Percentiles rank a stretch among this genome's conserved stretches.
phyloP scores from a whole-genome alignment of 192 early-diverging fungal species.

The Podila horticola region DNA sequence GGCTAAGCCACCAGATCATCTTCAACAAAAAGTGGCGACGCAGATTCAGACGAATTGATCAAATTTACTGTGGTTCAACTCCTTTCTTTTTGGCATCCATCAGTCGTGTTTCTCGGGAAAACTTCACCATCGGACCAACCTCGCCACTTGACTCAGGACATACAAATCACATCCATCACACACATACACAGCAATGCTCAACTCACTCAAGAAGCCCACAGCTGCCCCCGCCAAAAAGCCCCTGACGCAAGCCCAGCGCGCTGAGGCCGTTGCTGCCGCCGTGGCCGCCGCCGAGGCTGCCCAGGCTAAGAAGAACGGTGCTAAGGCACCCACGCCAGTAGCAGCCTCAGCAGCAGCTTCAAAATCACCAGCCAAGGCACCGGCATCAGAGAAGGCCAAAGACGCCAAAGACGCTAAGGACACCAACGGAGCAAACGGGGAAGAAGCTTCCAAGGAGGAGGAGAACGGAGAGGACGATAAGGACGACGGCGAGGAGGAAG shows the following conservation, averaged over 20 bases:
- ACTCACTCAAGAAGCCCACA: constrained; percentile 41
- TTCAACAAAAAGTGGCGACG: not conserved
- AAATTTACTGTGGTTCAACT: not conserved
- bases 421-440: constrained; percentile 5
- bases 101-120: not conserved
- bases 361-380: constrained; percentile 5
- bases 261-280: constrained; percentile 32
- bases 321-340: constrained; percentile 26
- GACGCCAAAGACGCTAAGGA: constrained; percentile 20
- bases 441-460: not conserved
- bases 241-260: constrained; percentile 28
- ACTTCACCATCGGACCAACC: not conserved
- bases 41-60: not conserved
- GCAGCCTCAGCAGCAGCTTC: not conserved
- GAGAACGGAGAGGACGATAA: constrained; percentile 31
- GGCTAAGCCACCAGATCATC: constrained; percentile 1
- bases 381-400: constrained; percentile 1
- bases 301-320: constrained; percentile 31
- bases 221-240: constrained; percentile 50
- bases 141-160: not conserved
- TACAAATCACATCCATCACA: not conserved
- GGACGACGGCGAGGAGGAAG: constrained; percentile 49
- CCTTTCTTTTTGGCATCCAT: not conserved
- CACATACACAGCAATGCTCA: constrained; percentile 18
- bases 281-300: constrained; percentile 19